These are phyloP conservation scores for Ceratocystis huliohia DNA, from an alignment of 2,329 filamentous ascomycete species.

Conservation along the genomic window DNA sequence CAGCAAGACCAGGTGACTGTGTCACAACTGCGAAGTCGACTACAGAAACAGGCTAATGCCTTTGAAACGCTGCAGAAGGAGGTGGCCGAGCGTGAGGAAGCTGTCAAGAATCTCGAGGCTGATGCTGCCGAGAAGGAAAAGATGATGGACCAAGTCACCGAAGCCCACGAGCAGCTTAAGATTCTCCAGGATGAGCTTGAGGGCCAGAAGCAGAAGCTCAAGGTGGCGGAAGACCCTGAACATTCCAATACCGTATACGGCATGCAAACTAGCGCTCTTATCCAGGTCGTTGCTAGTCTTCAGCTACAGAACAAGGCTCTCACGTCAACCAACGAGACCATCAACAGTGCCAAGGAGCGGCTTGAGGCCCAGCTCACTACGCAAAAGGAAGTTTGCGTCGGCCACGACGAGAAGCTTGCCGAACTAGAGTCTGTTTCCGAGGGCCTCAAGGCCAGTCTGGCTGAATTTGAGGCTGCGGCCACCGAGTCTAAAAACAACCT, in stretches of 20 bases:
- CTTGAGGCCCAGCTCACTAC: constrained; percentile 5
- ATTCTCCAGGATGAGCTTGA: constrained; percentile 15
- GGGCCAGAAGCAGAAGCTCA: constrained; percentile 55
- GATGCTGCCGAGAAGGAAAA: constrained; percentile 17
- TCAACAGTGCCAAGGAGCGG: background rate
- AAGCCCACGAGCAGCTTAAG: constrained; percentile 13
- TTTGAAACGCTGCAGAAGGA: constrained; percentile 76
- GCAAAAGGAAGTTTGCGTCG: constrained; percentile 8
- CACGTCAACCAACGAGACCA: constrained; percentile 5
- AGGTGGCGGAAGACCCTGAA: constrained; percentile 18
- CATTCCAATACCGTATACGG: constrained; percentile 16
- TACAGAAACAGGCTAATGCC: constrained; percentile 67
- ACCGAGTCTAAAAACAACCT: constrained; percentile 1
- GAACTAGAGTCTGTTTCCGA: constrained; percentile 11
- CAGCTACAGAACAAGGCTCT: constrained; percentile 17
- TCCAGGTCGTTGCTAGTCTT: constrained; percentile 15
- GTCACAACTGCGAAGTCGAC: constrained; percentile 55
- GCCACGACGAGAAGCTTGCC: constrained; percentile 15
- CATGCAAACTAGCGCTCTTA: constrained; percentile 14
- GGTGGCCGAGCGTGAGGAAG: constrained; percentile 90
- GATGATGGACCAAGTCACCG: constrained; percentile 11
- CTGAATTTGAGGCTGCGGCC: constrained; percentile 5
- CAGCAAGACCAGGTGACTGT: constrained; percentile 61
- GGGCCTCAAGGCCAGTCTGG: constrained; percentile 4
- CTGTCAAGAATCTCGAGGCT: constrained; percentile 16